These are phyloP conservation scores for Rhodotorula kratochvilovae DNA, from an alignment of 768 basidiomycete genomes.

Conservation along the genomic window DNA sequence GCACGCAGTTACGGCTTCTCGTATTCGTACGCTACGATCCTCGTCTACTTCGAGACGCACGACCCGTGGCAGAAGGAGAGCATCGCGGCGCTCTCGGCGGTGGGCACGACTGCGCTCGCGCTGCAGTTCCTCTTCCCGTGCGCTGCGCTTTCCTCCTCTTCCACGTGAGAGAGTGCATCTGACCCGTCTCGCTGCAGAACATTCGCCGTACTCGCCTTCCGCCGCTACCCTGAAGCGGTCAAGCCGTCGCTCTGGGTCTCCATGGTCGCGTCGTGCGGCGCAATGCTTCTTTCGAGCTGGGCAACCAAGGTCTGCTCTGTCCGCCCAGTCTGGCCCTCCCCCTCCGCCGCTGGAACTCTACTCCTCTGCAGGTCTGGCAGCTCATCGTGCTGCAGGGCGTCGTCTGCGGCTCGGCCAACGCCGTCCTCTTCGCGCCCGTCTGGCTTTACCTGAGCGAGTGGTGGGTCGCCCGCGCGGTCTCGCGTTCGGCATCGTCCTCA, in stretches of 20 bases:
- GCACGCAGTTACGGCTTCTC: conserved; percentile 4
- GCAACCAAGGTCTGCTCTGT: conserved; percentile 7
- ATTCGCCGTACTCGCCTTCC: conserved; percentile 16
- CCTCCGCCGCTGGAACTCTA: not conserved
- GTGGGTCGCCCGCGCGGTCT: conserved; percentile 18
- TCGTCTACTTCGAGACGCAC: conserved; percentile 18
- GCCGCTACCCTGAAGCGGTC: conserved; percentile 25
- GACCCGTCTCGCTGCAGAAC: not conserved
- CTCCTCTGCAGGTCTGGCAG: conserved; percentile 19
- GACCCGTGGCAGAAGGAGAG: not conserved
- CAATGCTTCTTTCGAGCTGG: conserved; percentile 16
- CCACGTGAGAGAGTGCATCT: not conserved
- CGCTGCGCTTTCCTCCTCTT: not conserved
- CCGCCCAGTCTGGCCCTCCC: not conserved
- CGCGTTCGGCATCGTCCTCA: conserved; percentile 26
- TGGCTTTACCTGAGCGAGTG: conserved; percentile 17
- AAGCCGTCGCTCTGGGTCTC: not conserved
- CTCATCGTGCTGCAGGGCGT: conserved; percentile 34
- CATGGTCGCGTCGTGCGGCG: not conserved
- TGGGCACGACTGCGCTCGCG: conserved; percentile 10
- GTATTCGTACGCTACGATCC: conserved; percentile 10
- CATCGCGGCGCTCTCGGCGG: conserved; percentile 8
- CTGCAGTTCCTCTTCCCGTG: not conserved
- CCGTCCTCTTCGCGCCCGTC: conserved; percentile 25
- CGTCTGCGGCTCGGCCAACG: conserved; percentile 8